Conservation (phyloP, 2,329 filamentous ascomycete species). For the Fusarium camptoceras region DNA sequence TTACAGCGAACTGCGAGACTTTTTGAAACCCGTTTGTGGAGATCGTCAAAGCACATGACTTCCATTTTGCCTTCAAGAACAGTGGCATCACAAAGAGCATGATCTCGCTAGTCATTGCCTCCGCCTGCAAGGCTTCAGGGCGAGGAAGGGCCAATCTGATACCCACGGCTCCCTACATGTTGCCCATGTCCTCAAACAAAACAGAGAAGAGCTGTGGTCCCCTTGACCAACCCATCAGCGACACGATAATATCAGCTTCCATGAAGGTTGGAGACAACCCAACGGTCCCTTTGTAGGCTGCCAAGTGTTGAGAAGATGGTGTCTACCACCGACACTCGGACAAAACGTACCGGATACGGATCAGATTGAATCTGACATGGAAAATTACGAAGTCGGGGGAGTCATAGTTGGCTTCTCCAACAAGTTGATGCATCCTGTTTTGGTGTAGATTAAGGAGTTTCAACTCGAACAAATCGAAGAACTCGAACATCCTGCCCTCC, state of each 20-base stretch:
- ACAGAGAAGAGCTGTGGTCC: neutral
- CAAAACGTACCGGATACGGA: accelerated
- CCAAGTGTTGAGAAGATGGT: neutral
- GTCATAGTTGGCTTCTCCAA: neutral
- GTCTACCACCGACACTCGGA: no score
- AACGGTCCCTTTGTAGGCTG: neutral
- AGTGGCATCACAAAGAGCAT: neutral
- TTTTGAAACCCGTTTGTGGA: neutral
- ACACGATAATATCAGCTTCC: neutral
- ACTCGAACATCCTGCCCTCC: neutral
- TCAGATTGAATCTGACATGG: no score
- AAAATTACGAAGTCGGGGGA: neutral
- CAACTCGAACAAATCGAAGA: neutral
- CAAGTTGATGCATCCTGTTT: neutral
- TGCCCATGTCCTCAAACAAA: neutral
- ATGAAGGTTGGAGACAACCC: neutral
- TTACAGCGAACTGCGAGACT: neutral
- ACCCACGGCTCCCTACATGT: neutral
- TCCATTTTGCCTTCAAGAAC: neutral
- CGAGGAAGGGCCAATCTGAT: neutral
- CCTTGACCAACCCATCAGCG: neutral
- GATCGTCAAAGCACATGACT: neutral
- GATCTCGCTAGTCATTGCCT: neutral
- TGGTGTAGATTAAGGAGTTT: neutral
- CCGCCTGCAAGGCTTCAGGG: neutral